These are phyloP conservation scores for Microbotryum saponariae DNA, from an alignment of 1,284 basidiomycete genomes.

Conservation along the genomic window DNA sequence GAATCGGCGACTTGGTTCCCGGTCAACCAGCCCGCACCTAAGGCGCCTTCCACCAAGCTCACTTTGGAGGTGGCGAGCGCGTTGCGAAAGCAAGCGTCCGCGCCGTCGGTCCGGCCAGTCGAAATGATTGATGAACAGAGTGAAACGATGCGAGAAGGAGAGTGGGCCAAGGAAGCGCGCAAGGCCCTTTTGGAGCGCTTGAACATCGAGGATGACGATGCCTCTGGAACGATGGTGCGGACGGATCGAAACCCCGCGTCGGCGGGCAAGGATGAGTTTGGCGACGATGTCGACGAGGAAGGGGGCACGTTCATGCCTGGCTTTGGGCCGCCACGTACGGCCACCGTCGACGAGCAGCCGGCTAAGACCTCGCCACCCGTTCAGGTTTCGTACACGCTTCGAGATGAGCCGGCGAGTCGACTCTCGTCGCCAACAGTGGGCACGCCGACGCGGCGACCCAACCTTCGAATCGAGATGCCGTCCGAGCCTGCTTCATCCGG, in stretches of 20 bases:
- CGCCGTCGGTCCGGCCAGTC: no score
- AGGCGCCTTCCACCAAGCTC: constrained; percentile 1
- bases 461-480: constrained; percentile 17
- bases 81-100: neutral
- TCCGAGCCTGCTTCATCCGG: neutral
- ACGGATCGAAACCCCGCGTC: no score
- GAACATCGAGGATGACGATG: no score
- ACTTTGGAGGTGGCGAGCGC: neutral
- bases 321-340: constrained; percentile 10
- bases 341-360: constrained; percentile 2
- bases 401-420: neutral
- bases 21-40: constrained; percentile 14
- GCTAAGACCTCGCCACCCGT: constrained; percentile 9
- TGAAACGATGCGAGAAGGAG: no score
- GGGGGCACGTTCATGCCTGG: constrained; percentile 23
- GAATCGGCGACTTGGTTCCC: constrained; percentile 6
- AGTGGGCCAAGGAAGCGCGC: no score
- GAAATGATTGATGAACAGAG: no score
- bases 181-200: no score
- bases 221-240: no score
- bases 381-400: neutral
- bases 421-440: no score
- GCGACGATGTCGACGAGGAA: constrained; percentile 26
- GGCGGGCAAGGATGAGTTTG: constrained; percentile 20
- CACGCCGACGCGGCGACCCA: constrained; percentile 6